Evolutionary conservation across 371 early-diverging fungal species (phyloP).

Genomic region (Mortierella sp.): DNA sequence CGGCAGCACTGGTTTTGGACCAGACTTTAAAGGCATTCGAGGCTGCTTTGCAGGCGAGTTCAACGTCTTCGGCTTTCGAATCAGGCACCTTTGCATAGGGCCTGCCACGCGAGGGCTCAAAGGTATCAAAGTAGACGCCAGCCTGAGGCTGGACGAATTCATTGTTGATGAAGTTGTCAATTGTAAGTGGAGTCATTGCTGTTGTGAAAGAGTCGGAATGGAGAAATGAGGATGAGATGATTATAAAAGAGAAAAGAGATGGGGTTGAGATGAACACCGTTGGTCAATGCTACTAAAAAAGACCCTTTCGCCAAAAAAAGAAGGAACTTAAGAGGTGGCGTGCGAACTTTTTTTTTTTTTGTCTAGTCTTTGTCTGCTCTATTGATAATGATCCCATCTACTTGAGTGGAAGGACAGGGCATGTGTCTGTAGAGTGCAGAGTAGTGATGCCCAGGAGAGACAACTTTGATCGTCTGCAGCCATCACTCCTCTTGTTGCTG

Average conservation of each 20-base stretch:
- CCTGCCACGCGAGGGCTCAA: conserved; percentile 69
- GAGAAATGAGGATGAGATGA: background rate
- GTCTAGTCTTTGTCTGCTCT: no score
- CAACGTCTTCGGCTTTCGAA: conserved; percentile 69
- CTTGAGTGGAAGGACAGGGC: no score
- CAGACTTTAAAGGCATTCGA: conserved; percentile 69
- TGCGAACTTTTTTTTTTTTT: no score
- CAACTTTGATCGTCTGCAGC: no score
- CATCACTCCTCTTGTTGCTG: background rate
- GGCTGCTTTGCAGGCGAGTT: conserved; percentile 75
- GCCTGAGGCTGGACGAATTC: conserved; percentile 56
- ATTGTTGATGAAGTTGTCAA: conserved; percentile 73
- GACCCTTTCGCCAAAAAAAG: no score
- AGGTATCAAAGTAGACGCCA: conserved; percentile 63
- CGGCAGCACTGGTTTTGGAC: conserved; percentile 60
- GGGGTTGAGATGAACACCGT: no score
- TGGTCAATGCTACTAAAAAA: no score
- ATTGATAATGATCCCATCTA: no score
- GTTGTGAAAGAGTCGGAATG: conserved; percentile 1
- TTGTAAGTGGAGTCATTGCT: conserved; percentile 13
- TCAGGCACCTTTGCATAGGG: conserved; percentile 66
- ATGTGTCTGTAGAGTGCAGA: no score
- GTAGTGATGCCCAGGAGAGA: no score
- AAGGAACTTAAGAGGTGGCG: no score
- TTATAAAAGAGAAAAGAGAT: conserved; percentile 3